A percentile compares a stretch with the other conserved stretches of the same genome.
Evolutionary conservation across 1,139 yeast species (phyloP).

Genomic region (Wickerhamomyces sp.): DNA sequence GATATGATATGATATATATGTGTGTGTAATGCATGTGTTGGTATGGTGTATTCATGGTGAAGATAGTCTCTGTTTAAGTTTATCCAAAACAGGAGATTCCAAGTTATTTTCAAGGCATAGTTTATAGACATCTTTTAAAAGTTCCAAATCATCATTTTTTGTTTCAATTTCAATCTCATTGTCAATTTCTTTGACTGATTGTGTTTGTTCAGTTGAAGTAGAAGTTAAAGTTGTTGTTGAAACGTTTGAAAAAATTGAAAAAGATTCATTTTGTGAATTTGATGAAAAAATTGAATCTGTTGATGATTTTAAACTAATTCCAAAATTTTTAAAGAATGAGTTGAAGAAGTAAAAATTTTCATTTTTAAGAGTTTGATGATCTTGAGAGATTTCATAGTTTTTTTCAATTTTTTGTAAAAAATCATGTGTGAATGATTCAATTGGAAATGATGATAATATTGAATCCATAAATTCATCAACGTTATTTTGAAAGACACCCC

Average conservation of each 20-base stretch:
- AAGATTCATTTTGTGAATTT: background rate
- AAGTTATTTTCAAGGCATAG: slow-evolving; percentile 18
- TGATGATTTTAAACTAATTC: background rate
- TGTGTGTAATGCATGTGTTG: too few relatives aligned
- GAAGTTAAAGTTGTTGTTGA: background rate
- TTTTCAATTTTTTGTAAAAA: slow-evolving; percentile 23
- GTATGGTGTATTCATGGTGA: too few relatives aligned
- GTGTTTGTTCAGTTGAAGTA: background rate
- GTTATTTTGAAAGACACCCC: slow-evolving; percentile 39
- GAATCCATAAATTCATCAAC: slow-evolving; percentile 47
- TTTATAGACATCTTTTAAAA: slow-evolving; percentile 17
- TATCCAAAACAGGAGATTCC: slow-evolving; percentile 16
- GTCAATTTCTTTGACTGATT: too few relatives aligned
- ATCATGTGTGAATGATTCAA: slow-evolving; percentile 22
- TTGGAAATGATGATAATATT: slow-evolving; percentile 22
- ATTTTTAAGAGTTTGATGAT: slow-evolving; percentile 3
- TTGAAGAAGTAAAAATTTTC: background rate
- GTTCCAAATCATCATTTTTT: slow-evolving; percentile 14
- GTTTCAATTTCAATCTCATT: too few relatives aligned
- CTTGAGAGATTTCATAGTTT: slow-evolving; percentile 13
- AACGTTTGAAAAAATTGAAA: slow-evolving; percentile 4
- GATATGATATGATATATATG: too few relatives aligned
- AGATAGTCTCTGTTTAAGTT: slow-evolving; percentile 16
- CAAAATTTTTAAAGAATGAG: background rate
- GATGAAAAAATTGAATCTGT: slow-evolving; percentile 6